These are phyloP conservation scores for Candida verbasci DNA, from an alignment of 805 yeast genomes.

Conservation along the genomic window DNA sequence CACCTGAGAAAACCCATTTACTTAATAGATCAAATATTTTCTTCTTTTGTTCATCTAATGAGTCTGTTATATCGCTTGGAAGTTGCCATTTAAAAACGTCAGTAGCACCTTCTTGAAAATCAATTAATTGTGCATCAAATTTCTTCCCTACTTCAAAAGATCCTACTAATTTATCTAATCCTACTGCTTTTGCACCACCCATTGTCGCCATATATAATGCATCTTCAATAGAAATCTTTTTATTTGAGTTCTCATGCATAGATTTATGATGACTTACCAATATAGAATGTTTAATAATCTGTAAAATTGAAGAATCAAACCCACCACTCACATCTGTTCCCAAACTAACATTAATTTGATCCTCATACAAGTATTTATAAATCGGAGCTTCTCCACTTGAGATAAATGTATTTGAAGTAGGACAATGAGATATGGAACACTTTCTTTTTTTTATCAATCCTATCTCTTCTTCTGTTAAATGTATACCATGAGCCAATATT, in stretches of 20 bases:
- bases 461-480: slow-evolving; percentile 63
- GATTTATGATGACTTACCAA: slow-evolving; percentile 39
- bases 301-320: slow-evolving; percentile 35
- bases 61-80: slow-evolving; percentile 18
- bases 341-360: slow-evolving; percentile 69
- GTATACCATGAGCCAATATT: slow-evolving; percentile 86
- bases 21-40: slow-evolving; percentile 54
- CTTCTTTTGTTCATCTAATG: slow-evolving; percentile 8
- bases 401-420: slow-evolving; percentile 81
- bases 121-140: slow-evolving; percentile 81
- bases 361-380: slow-evolving; percentile 54
- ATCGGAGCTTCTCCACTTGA: slow-evolving; percentile 90
- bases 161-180: slow-evolving; percentile 56
- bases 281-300: slow-evolving; percentile 28
- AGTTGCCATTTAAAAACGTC: slow-evolving; percentile 75
- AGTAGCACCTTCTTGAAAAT: slow-evolving; percentile 55
- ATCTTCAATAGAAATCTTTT: slow-evolving; percentile 61
- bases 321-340: slow-evolving; percentile 45
- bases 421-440: slow-evolving; percentile 88
- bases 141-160: slow-evolving; percentile 71
- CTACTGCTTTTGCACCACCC: slow-evolving; percentile 83
- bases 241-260: slow-evolving; percentile 32
- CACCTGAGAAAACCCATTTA: slow-evolving; percentile 93
- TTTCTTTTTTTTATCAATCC: slow-evolving; percentile 47
- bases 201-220: slow-evolving; percentile 77